Conservation (phyloP, 345 rosid species). For the Salix exigua region DNA sequence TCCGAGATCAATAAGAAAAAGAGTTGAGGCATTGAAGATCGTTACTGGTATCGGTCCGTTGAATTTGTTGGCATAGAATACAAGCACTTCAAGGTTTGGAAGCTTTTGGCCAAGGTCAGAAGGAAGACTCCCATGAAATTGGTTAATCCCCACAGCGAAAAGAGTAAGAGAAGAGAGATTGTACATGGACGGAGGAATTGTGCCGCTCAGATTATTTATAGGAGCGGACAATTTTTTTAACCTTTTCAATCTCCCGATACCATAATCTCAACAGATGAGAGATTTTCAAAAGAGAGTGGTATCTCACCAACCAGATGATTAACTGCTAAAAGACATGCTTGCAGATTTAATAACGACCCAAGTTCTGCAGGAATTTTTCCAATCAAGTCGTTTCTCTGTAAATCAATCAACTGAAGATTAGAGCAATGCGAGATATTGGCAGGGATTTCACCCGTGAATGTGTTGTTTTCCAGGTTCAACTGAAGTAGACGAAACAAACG, state of each 20-base stretch:
- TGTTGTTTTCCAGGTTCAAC: slow-evolving; percentile 10
- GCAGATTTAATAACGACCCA: neutral
- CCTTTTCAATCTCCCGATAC: neutral
- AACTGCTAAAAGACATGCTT: neutral
- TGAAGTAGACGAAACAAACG: slow-evolving; percentile 19
- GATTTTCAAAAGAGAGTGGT: neutral
- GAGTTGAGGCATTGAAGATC: slow-evolving; percentile 22
- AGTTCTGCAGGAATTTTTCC: slow-evolving; percentile 1
- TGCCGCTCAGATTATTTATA: neutral
- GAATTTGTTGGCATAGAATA: slow-evolving; percentile 1
- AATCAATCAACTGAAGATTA: neutral
- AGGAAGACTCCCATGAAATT: slow-evolving; percentile 5
- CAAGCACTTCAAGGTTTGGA: neutral
- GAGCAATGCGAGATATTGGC: neutral
- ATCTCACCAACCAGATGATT: neutral
- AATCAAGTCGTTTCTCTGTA: neutral
- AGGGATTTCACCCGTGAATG: slow-evolving; percentile 29
- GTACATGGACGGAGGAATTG: neutral
- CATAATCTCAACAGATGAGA: neutral
- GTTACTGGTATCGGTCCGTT: slow-evolving; percentile 18
- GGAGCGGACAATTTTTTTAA: neutral
- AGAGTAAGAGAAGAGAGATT: slow-evolving; percentile 4
- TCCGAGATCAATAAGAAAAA: accelerated
- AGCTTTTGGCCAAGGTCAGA: slow-evolving; percentile 3
- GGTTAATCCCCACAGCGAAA: slow-evolving; percentile 6